Percentiles rank a stretch among this genome's conserved stretches.
Conservation (phyloP, 2,329 filamentous ascomycete genomes). For the Microdochium nivale region DNA sequence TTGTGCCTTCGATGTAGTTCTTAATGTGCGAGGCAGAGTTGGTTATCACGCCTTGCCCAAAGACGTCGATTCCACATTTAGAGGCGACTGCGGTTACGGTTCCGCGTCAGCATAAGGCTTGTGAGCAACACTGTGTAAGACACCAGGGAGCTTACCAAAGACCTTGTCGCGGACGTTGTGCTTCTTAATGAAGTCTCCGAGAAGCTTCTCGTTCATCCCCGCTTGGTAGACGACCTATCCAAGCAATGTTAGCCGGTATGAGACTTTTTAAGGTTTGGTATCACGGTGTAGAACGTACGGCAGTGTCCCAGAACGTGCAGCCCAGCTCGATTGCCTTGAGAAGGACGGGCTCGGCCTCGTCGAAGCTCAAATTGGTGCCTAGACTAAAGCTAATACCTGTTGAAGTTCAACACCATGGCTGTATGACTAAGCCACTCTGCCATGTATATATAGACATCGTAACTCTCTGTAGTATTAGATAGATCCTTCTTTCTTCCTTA, state of each 20-base stretch:
- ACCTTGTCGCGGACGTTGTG: conserved; percentile 39
- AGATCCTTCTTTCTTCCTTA: no score
- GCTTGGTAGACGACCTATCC: conserved; percentile 32
- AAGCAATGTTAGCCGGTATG: not conserved
- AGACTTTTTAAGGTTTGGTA: no score
- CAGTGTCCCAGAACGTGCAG: conserved; percentile 36
- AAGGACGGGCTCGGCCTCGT: conserved; percentile 37
- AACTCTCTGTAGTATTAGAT: no score
- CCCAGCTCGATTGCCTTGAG: conserved; percentile 37
- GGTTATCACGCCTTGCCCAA: conserved; percentile 25
- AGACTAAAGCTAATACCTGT: no score
- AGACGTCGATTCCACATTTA: conserved; percentile 34
- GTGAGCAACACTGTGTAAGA: not conserved
- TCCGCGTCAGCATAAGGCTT: no score
- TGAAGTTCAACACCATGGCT: no score
- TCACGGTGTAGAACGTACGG: conserved; percentile 18
- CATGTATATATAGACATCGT: no score
- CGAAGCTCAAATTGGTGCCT: conserved; percentile 9
- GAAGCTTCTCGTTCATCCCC: conserved; percentile 38
- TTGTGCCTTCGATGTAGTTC: conserved; percentile 20
- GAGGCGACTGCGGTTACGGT: conserved; percentile 28
- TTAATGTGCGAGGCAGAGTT: conserved; percentile 30
- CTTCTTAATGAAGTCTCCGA: conserved; percentile 40
- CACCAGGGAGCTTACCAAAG: conserved; percentile 22
- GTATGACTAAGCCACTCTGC: no score